Percentiles rank a stretch among this genome's conserved stretches.
These are phyloP conservation scores for Immersiporthe knoxdaviesiana DNA, from an alignment of 2,329 filamentous ascomycete genomes.

Conservation along the genomic window DNA sequence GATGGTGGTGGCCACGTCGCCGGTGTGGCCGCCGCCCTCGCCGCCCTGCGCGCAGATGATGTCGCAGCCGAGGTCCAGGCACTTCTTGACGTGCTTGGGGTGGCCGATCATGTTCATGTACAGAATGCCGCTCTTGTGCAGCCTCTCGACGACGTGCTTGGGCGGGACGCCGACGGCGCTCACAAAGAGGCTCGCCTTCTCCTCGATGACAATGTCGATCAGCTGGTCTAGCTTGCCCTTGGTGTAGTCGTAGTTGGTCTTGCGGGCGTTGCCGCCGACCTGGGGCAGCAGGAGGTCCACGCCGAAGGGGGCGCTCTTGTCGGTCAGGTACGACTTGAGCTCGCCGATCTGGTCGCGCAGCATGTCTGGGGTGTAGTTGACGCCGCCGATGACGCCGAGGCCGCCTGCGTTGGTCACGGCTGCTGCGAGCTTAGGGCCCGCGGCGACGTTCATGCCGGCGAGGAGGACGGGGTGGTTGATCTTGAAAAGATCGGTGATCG, in stretches of 20 bases:
- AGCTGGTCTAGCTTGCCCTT: constrained; percentile 96
- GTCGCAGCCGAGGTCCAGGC: constrained; percentile 86
- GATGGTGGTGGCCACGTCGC: constrained; percentile 87
- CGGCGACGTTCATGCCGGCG: constrained; percentile 98
- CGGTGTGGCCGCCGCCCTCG: constrained; percentile 95
- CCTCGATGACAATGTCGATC: constrained; percentile 89
- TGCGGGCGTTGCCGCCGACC: constrained; percentile 89
- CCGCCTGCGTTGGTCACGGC: constrained; percentile 97
- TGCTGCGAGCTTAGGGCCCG: constrained; percentile 92
- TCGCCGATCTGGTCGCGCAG: constrained; percentile 92
- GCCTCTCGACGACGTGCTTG: constrained; percentile 82
- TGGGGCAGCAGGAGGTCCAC: constrained; percentile 93
- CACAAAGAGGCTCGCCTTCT: constrained; percentile 89
- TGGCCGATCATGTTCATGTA: constrained; percentile 99
- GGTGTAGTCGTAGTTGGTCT: constrained; percentile 99
- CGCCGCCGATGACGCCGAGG: constrained; percentile 93
- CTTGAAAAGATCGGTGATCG: constrained; percentile 92
- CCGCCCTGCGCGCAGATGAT: constrained; percentile 98
- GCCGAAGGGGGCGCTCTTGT: constrained; percentile 95
- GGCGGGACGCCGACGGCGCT: constrained; percentile 95
- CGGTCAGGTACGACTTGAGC: constrained; percentile 82
- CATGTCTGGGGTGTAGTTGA: constrained; percentile 97
- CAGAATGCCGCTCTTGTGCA: constrained; percentile 84
- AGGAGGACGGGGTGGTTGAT: constrained; percentile 97
- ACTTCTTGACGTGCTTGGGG: constrained; percentile 98